Conservation (phyloP, 768 basidiomycete genomes). For the Saitozyma podzolica region DNA sequence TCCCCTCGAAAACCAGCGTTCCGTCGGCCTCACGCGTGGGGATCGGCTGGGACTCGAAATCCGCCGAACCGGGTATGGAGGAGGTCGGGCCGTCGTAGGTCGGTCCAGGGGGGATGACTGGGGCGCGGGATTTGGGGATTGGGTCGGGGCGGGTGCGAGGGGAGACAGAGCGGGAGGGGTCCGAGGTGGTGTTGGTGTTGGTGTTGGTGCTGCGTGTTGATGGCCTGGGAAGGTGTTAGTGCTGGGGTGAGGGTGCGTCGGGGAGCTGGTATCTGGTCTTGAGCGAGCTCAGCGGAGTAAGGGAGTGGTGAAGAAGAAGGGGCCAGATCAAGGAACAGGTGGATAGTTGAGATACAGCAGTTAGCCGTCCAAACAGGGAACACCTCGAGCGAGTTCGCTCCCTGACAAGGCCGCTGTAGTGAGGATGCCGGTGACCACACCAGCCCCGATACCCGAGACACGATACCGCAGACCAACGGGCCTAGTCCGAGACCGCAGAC, state of each 20-base stretch:
- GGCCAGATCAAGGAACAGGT: neutral
- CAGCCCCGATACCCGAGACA: no score
- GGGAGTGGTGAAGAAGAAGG: neutral
- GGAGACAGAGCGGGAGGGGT: neutral
- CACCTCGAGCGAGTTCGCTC: no score
- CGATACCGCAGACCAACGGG: no score
- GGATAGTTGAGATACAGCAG: no score
- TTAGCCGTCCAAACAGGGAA: no score
- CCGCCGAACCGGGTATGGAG: neutral
- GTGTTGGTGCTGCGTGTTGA: neutral
- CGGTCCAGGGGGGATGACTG: constrained; percentile 25
- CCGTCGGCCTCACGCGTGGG: constrained; percentile 35
- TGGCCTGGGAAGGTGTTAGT: neutral
- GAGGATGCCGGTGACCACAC: no score
- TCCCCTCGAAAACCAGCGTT: constrained; percentile 42
- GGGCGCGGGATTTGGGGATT: constrained; percentile 5
- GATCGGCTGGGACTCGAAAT: constrained; percentile 11
- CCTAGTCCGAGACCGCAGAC: no score
- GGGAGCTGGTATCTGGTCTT: neutral
- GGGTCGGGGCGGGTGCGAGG: constrained; percentile 6
- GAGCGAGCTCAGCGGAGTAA: neutral
- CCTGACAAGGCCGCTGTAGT: no score
- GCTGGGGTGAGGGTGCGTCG: neutral
- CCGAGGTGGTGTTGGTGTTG: neutral
- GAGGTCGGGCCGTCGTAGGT: constrained; percentile 13